Conservation (phyloP, 441 rosid genomes). For the Rhodomyrtus psidioides region DNA sequence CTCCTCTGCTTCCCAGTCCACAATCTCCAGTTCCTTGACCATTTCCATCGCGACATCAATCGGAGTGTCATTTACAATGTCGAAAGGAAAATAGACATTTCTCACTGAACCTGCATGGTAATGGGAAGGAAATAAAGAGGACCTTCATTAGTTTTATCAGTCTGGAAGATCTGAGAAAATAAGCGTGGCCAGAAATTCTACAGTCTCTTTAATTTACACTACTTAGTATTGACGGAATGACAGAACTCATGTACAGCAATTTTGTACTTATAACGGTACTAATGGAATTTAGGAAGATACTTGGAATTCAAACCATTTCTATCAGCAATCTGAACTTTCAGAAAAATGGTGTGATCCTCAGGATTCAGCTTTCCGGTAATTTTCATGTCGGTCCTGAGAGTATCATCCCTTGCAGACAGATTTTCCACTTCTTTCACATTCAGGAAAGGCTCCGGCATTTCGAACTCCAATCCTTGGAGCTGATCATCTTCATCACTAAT, state of each 20-base stretch:
- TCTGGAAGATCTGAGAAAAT: neutral
- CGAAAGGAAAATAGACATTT: slow-evolving; percentile 48
- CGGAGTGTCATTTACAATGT: slow-evolving; percentile 38
- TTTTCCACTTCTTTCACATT: slow-evolving; percentile 34
- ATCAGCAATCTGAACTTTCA: slow-evolving; percentile 39
- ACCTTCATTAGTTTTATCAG: neutral
- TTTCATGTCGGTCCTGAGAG: slow-evolving; percentile 47
- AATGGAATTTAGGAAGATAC: neutral
- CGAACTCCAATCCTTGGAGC: slow-evolving; percentile 10
- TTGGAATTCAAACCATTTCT: slow-evolving; percentile 15
- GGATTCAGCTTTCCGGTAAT: slow-evolving; percentile 43
- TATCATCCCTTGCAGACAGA: slow-evolving; percentile 34
- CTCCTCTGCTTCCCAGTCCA: slow-evolving; percentile 42
- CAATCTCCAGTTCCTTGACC: slow-evolving; percentile 56
- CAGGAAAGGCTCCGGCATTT: slow-evolving; percentile 41
- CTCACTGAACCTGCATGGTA: slow-evolving; percentile 27
- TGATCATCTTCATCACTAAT: slow-evolving; percentile 25
- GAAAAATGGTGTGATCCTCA: slow-evolving; percentile 47
- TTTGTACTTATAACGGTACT: neutral
- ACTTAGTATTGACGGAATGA: neutral
- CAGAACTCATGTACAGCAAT: neutral
- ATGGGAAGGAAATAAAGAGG: neutral
- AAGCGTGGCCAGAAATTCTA: neutral
- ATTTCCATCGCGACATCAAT: slow-evolving; percentile 51
- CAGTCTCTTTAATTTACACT: neutral